Evolutionary conservation across 2,329 filamentous ascomycete genomes (phyloP), one percentile per base, ranked within the genome.

Genomic region (Ascochyta koolunga): DNA sequence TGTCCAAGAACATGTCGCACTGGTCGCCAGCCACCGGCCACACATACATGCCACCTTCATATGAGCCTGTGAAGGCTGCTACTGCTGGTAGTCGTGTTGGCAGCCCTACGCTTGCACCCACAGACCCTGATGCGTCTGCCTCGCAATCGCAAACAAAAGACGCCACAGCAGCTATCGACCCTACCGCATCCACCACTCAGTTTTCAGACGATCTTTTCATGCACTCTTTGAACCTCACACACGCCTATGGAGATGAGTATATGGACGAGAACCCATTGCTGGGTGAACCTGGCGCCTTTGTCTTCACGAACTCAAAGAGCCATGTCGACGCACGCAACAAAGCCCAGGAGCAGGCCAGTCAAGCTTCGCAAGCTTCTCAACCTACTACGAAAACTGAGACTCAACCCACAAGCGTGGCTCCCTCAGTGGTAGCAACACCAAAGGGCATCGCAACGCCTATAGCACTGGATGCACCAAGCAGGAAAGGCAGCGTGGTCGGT

Each of bases 251-350:
- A 13, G 80, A 85, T 59, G 85, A 88, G 58, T 88, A 80, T 72
- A 84, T 84, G 76, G 86, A 88, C 67, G 85, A 87, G 62, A 86
- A 82, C 55, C 84, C 86, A 0, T 72, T 88, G 13, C 76, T 82
- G 7, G 86, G 86, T 41, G 86, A 88, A 66, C 86, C 86, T 0
- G 86, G 86, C 25, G 80, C 80, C 4, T 87, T 88, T 61, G 82
- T 84, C 48, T 79, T 87, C 59, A 78, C 79, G 4, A 74, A 75
- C 29, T 78, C 79, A 1, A 72, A 70, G 22, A 70, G 74, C 29
- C 74, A 73, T 8, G 70, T 81, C 8, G 75, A 77, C 54, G 77
- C 78, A 37, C 57, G 71, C 32, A 71, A 74, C 42, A 71, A 69
- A 37, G 74, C 73, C 2, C 70, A 76, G 51, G 72, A 68, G 42